Percentiles rank a stretch among this genome's conserved stretches.
Evolutionary conservation across 768 basidiomycete genomes (phyloP).

Genomic region (Amyloporia xantha): DNA sequence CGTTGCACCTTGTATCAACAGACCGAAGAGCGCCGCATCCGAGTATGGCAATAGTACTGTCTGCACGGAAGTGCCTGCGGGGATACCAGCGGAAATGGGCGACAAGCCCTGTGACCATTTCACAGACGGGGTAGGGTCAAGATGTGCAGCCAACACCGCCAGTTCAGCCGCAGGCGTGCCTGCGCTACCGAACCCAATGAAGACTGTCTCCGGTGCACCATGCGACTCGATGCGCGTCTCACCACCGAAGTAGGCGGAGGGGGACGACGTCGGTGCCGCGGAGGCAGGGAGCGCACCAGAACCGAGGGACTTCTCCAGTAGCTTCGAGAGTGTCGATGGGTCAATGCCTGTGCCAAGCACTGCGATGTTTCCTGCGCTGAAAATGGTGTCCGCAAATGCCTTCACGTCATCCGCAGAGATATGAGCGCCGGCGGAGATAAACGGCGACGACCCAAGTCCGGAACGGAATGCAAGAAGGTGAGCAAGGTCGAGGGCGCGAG

Average conservation of each 20-base stretch:
- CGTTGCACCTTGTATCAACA: slow-evolving; percentile 69
- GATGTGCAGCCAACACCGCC: slow-evolving; percentile 70
- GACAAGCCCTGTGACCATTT: slow-evolving; percentile 83
- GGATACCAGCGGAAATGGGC: slow-evolving; percentile 54
- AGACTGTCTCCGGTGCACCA: slow-evolving; percentile 64
- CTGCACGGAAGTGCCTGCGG: slow-evolving; percentile 57
- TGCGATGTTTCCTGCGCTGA: slow-evolving; percentile 75
- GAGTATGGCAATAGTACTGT: slow-evolving; percentile 84
- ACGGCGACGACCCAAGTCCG: slow-evolving; percentile 88
- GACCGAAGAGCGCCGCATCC: slow-evolving; percentile 83
- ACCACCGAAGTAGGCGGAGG: slow-evolving; percentile 73
- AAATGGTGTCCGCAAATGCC: slow-evolving; percentile 64
- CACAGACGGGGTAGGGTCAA: slow-evolving; percentile 73
- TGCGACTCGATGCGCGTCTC: slow-evolving; percentile 66
- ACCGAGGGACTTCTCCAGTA: slow-evolving; percentile 66
- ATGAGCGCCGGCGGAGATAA: slow-evolving; percentile 63
- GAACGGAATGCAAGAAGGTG: slow-evolving; percentile 90
- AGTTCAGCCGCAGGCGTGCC: slow-evolving; percentile 61
- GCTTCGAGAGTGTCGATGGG: slow-evolving; percentile 56
- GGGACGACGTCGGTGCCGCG: slow-evolving; percentile 26
- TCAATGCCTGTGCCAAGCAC: slow-evolving; percentile 86
- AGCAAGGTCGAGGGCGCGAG: slow-evolving; percentile 77
- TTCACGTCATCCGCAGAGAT: slow-evolving; percentile 66
- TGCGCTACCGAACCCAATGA: slow-evolving; percentile 83
- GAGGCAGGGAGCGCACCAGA: slow-evolving; percentile 34